These are phyloP conservation scores for Metschnikowia koreensis DNA, from an alignment of 805 yeast genomes.

Conservation along the genomic window DNA sequence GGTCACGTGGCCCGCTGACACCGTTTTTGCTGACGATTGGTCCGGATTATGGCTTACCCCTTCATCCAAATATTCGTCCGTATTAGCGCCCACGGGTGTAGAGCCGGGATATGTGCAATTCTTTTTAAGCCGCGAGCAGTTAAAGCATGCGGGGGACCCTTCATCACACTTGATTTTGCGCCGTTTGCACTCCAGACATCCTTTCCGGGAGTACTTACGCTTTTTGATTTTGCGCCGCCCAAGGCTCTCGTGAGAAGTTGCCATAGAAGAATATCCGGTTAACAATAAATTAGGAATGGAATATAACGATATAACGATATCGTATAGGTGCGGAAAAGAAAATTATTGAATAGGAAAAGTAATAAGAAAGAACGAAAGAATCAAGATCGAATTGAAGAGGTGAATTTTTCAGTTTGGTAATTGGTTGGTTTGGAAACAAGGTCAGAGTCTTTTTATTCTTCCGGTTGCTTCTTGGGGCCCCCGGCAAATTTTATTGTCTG, in stretches of 20 bases:
- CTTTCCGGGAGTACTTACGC: slow-evolving; percentile 39
- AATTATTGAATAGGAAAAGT: no score
- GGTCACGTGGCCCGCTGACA: background rate
- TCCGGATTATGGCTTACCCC: background rate
- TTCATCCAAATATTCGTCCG: background rate
- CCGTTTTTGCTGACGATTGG: background rate
- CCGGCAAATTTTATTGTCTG: no score
- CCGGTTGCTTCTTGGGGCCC: no score
- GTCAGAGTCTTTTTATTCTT: no score
- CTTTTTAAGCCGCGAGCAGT: slow-evolving; percentile 36
- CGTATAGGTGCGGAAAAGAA: no score
- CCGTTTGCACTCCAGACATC: slow-evolving; percentile 44
- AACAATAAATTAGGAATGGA: no score
- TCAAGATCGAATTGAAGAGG: no score
- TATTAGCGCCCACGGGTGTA: background rate
- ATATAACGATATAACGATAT: no score
- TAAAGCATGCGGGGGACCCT: slow-evolving; percentile 33
- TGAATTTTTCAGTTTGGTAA: no score
- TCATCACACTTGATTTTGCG: slow-evolving; percentile 47
- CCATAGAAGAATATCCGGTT: no score
- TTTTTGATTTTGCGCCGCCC: slow-evolving; percentile 25
- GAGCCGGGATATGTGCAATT: slow-evolving; percentile 24
- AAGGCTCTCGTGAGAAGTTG: background rate
- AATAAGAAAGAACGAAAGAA: no score
- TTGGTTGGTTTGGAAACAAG: no score